These are phyloP conservation scores for Hymenoscyphus fructigenus DNA, from an alignment of 2,329 filamentous ascomycete species.

Conservation along the genomic window DNA sequence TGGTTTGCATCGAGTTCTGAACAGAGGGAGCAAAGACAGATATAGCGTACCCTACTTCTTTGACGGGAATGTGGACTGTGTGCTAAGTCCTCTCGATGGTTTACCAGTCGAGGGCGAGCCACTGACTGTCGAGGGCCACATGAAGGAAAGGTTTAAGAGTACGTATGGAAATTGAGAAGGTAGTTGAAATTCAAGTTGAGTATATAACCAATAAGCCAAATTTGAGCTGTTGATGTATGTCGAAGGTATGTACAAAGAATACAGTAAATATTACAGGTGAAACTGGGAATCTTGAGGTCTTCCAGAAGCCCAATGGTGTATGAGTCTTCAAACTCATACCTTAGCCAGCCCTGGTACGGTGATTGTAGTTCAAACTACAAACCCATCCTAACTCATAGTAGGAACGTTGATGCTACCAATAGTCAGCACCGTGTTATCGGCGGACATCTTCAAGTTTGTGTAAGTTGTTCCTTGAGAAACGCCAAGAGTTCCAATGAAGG, in stretches of 20 bases:
- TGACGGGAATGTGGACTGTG: constrained; percentile 50
- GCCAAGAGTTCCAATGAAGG: constrained; percentile 34
- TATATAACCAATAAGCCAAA: neutral
- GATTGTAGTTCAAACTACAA: neutral
- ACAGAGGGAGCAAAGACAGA: constrained; percentile 47
- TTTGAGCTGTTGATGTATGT: neutral
- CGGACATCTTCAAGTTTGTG: constrained; percentile 36
- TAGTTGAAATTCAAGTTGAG: neutral
- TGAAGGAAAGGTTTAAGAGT: constrained; percentile 30
- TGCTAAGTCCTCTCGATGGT: constrained; percentile 30
- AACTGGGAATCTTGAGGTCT: neutral
- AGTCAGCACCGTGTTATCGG: constrained; percentile 40
- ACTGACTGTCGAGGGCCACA: constrained; percentile 32
- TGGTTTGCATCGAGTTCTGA: constrained; percentile 54
- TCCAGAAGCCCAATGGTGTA: neutral
- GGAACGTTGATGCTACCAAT: constrained; percentile 40
- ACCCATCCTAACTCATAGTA: constrained; percentile 29
- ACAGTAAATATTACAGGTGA: neutral
- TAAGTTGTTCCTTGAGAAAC: constrained; percentile 38
- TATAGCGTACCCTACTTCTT: constrained; percentile 57
- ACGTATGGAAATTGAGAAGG: constrained; percentile 28
- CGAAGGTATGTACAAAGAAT: neutral
- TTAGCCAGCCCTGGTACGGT: neutral
- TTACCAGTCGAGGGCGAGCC: constrained; percentile 17
- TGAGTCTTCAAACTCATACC: neutral